These are phyloP conservation scores for Ogataea thermomethanolica DNA, from an alignment of 805 yeast genomes.

Conservation along the genomic window DNA sequence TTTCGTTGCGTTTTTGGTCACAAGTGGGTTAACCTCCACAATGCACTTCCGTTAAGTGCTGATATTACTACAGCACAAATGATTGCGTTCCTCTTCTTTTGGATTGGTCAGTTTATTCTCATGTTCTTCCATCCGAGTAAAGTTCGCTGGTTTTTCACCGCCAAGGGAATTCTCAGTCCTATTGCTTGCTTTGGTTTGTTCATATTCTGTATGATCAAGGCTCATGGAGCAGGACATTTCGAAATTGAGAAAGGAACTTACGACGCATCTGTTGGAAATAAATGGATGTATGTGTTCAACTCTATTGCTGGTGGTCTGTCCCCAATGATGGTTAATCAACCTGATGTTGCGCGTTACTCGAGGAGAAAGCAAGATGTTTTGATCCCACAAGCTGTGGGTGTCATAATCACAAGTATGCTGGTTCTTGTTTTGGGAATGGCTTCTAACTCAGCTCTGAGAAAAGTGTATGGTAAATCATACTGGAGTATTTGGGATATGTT, in stretches of 20 bases:
- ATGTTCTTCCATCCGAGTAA: conserved; percentile 22
- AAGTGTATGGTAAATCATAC: conserved; percentile 24
- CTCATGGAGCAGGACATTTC: conserved; percentile 20
- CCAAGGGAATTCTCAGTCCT: conserved; percentile 20
- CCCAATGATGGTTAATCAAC: conserved; percentile 29
- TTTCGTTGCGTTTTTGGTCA: conserved; percentile 24
- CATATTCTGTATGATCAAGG: conserved; percentile 21
- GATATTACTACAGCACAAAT: conserved; percentile 18
- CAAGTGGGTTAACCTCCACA: conserved; percentile 19
- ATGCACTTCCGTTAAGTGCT: conserved; percentile 20
- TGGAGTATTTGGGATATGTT: conserved; percentile 32
- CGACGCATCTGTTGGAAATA: conserved; percentile 13
- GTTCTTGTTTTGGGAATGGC: conserved; percentile 22
- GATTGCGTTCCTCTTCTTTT: conserved; percentile 20
- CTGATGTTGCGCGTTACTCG: conserved; percentile 29
- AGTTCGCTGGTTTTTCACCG: conserved; percentile 19
- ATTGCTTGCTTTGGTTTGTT: conserved; percentile 21
- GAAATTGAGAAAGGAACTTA: conserved; percentile 12
- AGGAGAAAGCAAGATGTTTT: conserved; percentile 15
- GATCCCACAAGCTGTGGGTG: conserved; percentile 21
- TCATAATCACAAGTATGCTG: conserved; percentile 16
- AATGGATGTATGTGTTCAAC: conserved; percentile 23
- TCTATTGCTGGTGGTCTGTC: conserved; percentile 26
- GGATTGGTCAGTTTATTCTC: conserved; percentile 23
- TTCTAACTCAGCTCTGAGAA: conserved; percentile 14